phyloP scores from a whole-genome alignment of 148 eudicot genomes.

The Spergularia bocconei region DNA sequence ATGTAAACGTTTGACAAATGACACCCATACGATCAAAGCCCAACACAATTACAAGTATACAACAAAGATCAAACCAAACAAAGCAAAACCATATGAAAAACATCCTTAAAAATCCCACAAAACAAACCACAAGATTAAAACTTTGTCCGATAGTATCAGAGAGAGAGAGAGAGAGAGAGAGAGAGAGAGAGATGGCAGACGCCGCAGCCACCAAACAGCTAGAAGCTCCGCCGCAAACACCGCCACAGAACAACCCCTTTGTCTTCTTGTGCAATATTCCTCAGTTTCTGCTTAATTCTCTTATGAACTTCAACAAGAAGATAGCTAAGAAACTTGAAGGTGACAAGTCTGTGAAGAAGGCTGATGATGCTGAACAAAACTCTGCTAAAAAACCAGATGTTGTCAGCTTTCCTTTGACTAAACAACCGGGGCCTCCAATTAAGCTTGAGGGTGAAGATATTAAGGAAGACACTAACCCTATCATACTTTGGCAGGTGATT shows the following conservation, averaged over 20 bases:
- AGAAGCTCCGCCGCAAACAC: conserved; percentile 4
- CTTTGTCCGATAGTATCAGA: too few relatives aligned
- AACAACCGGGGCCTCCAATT: conserved; percentile 28
- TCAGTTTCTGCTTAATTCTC: conserved; percentile 18
- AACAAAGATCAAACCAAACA: too few relatives aligned
- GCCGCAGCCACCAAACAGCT: not conserved
- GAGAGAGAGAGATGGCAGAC: conserved; percentile 23
- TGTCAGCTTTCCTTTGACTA: conserved; percentile 29
- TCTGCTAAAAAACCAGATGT: conserved; percentile 29
- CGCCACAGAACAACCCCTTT: conserved; percentile 21
- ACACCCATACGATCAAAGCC: too few relatives aligned
- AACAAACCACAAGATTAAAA: too few relatives aligned
- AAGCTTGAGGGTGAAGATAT: conserved; percentile 36
- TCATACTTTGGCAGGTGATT: conserved; percentile 41
- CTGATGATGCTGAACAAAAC: conserved; percentile 20
- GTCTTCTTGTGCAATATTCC: conserved; percentile 32
- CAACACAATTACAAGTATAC: too few relatives aligned
- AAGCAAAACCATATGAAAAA: too few relatives aligned
- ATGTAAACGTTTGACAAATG: too few relatives aligned
- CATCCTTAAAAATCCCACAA: too few relatives aligned
- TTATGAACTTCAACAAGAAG: conserved; percentile 13
- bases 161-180: too few relatives aligned
- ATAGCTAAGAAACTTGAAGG: not conserved
- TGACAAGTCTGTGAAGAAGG: conserved; percentile 8
- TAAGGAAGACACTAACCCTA: conserved; percentile 34